Percentiles rank a stretch among this genome's conserved stretches.
Evolutionary conservation across 73 alveolate species (phyloP).

Genomic region (Stentor coeruleus): DNA sequence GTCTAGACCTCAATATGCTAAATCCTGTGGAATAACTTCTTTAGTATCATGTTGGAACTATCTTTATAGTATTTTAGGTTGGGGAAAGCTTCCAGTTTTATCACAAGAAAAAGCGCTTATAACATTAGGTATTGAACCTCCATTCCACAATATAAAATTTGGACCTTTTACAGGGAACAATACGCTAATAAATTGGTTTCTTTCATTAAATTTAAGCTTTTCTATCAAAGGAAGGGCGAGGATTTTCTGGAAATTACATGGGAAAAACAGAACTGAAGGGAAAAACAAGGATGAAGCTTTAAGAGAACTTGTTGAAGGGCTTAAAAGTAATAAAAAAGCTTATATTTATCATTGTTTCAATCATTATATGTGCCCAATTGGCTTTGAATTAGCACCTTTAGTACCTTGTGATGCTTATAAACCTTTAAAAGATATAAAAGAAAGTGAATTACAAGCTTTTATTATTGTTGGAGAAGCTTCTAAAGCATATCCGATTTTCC

Average conservation of each 20-base stretch:
- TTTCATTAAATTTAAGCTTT: slow-evolving; percentile 34
- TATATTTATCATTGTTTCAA: slow-evolving; percentile 79
- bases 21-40: slow-evolving; percentile 75
- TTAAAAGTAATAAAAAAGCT: slow-evolving; percentile 43
- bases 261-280: slow-evolving; percentile 56
- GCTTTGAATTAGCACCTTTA: slow-evolving; percentile 69
- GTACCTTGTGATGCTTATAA: slow-evolving; percentile 58
- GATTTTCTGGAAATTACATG: slow-evolving; percentile 62
- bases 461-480: slow-evolving; percentile 68
- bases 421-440: slow-evolving; percentile 37
- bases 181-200: slow-evolving; percentile 65
- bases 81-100: slow-evolving; percentile 47
- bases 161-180: slow-evolving; percentile 77
- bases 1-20: slow-evolving; percentile 71
- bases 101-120: slow-evolving; percentile 65
- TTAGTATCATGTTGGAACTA: slow-evolving; percentile 69
- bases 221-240: slow-evolving; percentile 55
- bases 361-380: slow-evolving; percentile 84
- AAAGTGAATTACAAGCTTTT: slow-evolving; percentile 57
- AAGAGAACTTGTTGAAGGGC: slow-evolving; percentile 48
- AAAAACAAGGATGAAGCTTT: slow-evolving; percentile 53
- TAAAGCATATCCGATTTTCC: slow-evolving; percentile 59
- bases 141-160: slow-evolving; percentile 55
- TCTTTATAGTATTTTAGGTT: slow-evolving; percentile 55
- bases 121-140: slow-evolving; percentile 58